A percentile compares a stretch with the other conserved stretches of the same genome.
Conservation (phyloP, 176 grass and related monocot genomes). For the Calamus simplicifolius region DNA sequence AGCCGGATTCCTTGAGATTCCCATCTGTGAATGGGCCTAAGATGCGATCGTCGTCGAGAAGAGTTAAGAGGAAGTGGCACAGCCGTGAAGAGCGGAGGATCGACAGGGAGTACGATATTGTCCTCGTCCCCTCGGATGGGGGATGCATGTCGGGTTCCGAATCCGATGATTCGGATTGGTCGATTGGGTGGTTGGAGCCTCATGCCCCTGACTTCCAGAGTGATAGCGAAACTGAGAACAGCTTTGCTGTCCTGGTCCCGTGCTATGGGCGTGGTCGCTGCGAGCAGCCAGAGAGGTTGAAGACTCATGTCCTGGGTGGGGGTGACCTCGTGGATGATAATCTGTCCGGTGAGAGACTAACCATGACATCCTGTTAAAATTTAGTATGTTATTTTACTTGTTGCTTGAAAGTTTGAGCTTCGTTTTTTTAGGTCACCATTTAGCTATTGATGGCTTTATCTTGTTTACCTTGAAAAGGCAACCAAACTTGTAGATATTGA, state of each 20-base stretch:
- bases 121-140: conserved; percentile 59
- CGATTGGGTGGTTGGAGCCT: conserved; percentile 68
- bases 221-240: conserved; percentile 33
- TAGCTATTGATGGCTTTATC: too few relatives aligned
- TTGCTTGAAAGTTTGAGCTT: too few relatives aligned
- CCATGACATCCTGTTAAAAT: too few relatives aligned
- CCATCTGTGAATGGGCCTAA: conserved; percentile 6
- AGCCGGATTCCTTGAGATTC: conserved; percentile 10
- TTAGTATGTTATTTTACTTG: too few relatives aligned
- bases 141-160: conserved; percentile 41
- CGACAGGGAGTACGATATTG: conserved; percentile 55
- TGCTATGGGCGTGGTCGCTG: conserved; percentile 48
- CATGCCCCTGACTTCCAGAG: conserved; percentile 48
- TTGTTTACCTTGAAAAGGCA: too few relatives aligned
- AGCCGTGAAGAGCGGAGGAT: conserved; percentile 19
- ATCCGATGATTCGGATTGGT: conserved; percentile 71
- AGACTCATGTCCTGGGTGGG: conserved; percentile 27
- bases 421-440: too few relatives aligned
- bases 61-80: conserved; percentile 24
- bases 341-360: conserved; percentile 31
- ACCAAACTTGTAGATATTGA: too few relatives aligned
- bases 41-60: conserved; percentile 15
- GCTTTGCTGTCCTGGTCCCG: conserved; percentile 71
- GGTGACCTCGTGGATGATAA: conserved; percentile 16
- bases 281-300: conserved; percentile 20